Conservation (phyloP, 176 grass and related monocot species). For the Cenchrus purpureus region DNA sequence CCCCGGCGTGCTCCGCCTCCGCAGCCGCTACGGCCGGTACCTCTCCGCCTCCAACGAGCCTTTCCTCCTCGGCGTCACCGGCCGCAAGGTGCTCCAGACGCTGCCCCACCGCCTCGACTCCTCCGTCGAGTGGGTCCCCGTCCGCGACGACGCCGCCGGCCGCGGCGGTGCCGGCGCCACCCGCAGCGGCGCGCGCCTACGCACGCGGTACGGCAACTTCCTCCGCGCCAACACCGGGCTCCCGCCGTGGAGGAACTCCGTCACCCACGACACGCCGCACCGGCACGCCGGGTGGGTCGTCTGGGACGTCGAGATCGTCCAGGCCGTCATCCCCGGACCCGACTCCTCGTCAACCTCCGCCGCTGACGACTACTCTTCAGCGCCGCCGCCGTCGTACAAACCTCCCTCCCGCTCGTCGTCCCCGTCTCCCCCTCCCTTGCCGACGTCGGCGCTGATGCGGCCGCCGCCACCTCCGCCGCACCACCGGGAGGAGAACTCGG, state of each 20-base stretch:
- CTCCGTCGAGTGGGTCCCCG: conserved; percentile 78
- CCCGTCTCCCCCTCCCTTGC: conserved; percentile 19
- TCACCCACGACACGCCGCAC: conserved; percentile 71
- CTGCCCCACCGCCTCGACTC: conserved; percentile 71
- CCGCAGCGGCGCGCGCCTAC: conserved; percentile 28
- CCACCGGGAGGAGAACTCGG: neutral
- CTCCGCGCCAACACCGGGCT: conserved; percentile 73
- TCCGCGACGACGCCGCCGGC: conserved; percentile 47
- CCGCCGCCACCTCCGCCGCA: neutral
- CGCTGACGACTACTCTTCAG: neutral
- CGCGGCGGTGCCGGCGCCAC: conserved; percentile 36
- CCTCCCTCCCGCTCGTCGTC: conserved; percentile 6
- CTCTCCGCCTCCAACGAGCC: conserved; percentile 86
- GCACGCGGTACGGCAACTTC: conserved; percentile 70
- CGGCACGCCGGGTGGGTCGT: conserved; percentile 68
- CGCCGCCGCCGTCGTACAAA: neutral
- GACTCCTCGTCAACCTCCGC: neutral
- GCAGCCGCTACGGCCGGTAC: conserved; percentile 78
- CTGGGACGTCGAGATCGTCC: conserved; percentile 80
- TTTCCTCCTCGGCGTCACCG: conserved; percentile 58
- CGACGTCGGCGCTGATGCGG: conserved; percentile 31
- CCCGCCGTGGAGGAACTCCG: conserved; percentile 73
- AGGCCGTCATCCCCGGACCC: conserved; percentile 21
- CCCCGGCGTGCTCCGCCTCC: conserved; percentile 67
- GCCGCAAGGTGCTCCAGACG: conserved; percentile 74